Base-by-base conservation (phyloP, 2,329 filamentous ascomycete genomes). In the Cytospora piceae region DNA sequence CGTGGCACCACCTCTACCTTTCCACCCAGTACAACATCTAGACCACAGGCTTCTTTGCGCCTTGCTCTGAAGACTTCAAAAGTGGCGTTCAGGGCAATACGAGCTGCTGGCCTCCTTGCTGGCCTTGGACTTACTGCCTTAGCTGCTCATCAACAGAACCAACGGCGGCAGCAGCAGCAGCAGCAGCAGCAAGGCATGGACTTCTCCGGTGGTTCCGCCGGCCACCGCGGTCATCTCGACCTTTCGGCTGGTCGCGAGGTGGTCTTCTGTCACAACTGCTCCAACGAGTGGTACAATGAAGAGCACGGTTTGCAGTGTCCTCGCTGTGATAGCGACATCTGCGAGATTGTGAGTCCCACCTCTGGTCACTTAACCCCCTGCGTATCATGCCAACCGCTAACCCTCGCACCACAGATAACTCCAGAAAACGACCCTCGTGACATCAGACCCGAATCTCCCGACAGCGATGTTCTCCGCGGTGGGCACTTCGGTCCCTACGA, bases 241-340 rank as follows among this genome's bases (percentile, higher is more conserved):
- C 81, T 82, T 69, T 78, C 76, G 27, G 72, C 76, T 6, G 79
- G 78, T 68, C 82, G 87, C 69, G 91, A 96, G 74, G 86, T 94
- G 69, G 89, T 97, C 63, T 96, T 85, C 77, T 99, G 95, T 77
- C 93, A 98, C 77, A 80, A 84, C 67, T 98, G 95, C 79, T 76
- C 84, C 61, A 80, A 90, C 69, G 90, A 97, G 76, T 98, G 93
- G 93, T 92, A 90, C 73, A 82, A 87, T 67, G 86, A 92, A 67
- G 85, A 90, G 69, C 82, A 85, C 70, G 88, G 79, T 31, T 78
- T 96, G 68, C 80, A 79, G 20, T 99, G 95, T 74, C 93, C 93
- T 20, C 77, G 80, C n/a, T 99, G 95, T 75, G 75, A 83, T 4
- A 87, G 88, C 46, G 92, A 96, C 24, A 89, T 92, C 70, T 92